Evolutionary conservation across 2,329 filamentous ascomycete genomes (phyloP).

Genomic region (Ceratocystis alfenasii): DNA sequence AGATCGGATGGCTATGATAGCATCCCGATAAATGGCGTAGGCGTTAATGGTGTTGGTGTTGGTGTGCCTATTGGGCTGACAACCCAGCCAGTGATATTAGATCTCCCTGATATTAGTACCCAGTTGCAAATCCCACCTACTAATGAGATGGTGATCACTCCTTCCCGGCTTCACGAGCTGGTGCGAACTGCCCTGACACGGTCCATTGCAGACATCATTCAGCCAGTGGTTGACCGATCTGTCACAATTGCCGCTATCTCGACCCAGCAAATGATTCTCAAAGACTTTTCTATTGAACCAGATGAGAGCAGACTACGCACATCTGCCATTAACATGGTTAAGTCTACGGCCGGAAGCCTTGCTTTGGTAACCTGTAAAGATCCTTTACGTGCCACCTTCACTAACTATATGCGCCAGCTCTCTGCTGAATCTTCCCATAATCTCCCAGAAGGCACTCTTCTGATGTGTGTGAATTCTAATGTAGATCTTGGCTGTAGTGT

Average conservation of each 20-base stretch:
- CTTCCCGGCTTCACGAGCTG: constrained; percentile 58
- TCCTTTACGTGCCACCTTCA: constrained; percentile 88
- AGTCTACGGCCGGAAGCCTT: constrained; percentile 83
- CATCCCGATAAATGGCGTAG: constrained; percentile 61
- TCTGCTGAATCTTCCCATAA: constrained; percentile 60
- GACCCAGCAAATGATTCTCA: constrained; percentile 86
- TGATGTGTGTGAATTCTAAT: constrained; percentile 99
- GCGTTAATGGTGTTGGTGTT: constrained; percentile 50
- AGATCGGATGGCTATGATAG: constrained; percentile 72
- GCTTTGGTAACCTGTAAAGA: constrained; percentile 98
- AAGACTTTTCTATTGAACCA: constrained; percentile 88
- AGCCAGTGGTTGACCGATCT: constrained; percentile 90
- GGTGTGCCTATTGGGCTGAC: constrained; percentile 55
- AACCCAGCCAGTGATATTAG: constrained; percentile 62
- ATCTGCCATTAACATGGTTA: constrained; percentile 86
- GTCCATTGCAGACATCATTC: constrained; percentile 90
- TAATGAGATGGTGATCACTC: constrained; percentile 65
- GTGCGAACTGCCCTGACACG: constrained; percentile 77
- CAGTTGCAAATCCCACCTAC: constrained; percentile 70
- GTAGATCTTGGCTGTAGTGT: constrained; percentile 84
- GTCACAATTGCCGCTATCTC: constrained; percentile 97
- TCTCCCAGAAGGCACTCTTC: constrained; percentile 83
- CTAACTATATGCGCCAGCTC: constrained; percentile 79
- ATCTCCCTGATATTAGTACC: constrained; percentile 71
- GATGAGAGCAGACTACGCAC: constrained; percentile 78